Evolutionary conservation across 805 yeast genomes (phyloP), one percentile per base, ranked within the genome.

Genomic region (Kurtzmaniella cleridarum): DNA sequence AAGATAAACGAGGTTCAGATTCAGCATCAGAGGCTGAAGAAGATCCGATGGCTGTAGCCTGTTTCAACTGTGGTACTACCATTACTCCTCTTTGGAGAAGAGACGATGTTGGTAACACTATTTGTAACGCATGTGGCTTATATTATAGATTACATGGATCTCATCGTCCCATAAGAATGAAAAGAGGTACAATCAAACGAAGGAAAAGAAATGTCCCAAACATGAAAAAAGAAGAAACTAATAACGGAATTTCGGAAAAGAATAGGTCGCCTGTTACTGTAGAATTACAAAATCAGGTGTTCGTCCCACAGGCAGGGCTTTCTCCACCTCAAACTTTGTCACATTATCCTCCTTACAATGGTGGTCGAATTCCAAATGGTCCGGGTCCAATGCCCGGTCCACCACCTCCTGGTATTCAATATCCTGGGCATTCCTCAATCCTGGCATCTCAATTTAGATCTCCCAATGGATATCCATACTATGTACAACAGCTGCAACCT

Each of bases 61-160:
- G 95, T 57, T 81, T 76, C 47, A 87, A 86, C 63, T 86, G 95
- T 62, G 81, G 80, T 2, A 83, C 93, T 10, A 86, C 93, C 1
- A 83, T 84, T 41, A 86, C 95, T 0, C 95, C 95, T 0, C 63
- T 86, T 10, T 86, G 95, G 95, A 71, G 95, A 54, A 67, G 95
- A 44, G 90, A 85, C 55, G 89, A 79, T 46, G 71, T 70, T 5
- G 95, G 95, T 3, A 81, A 85, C 50, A 83, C 89, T 18, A 85
- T 87, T 17, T 86, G 95, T 66, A 86, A 86, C 53, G 95, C 95
- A 0, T 86, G 95, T 63, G 95, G 89, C 2, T 62, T 87, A 24
- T 87, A 86, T 57, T 81, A 78, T 58, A 67, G 79, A 41, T 69
- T 87, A 32, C 95, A 85, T 53, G 90, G 91, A 1, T 67, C 68